These are phyloP conservation scores for Clavulina sp. DNA, from an alignment of 768 basidiomycete genomes.

Conservation along the genomic window DNA sequence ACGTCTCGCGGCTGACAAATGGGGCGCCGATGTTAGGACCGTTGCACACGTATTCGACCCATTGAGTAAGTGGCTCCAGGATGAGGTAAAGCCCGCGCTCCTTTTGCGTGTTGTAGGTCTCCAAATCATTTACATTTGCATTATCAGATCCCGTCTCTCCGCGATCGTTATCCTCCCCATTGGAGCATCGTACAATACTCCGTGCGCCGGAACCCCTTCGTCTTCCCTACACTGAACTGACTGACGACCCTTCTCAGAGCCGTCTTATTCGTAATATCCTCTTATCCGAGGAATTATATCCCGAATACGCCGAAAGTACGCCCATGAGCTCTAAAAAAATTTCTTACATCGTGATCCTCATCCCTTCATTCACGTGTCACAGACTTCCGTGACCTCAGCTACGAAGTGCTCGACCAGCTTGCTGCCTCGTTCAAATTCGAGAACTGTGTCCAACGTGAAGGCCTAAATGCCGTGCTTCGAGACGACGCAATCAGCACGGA, in stretches of 20 bases:
- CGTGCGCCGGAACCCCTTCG: constrained; percentile 12
- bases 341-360: constrained; percentile 17
- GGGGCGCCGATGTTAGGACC: constrained; percentile 49
- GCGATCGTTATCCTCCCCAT: constrained; percentile 14
- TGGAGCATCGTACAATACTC: neutral
- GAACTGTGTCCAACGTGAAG: constrained; percentile 23
- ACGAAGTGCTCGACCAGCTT: constrained; percentile 45
- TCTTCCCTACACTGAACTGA: constrained; percentile 21
- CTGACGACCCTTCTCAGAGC: constrained; percentile 18
- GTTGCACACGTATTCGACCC: constrained; percentile 48
- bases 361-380: constrained; percentile 24
- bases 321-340: constrained; percentile 20
- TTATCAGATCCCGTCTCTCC: constrained; percentile 22
- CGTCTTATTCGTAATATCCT: constrained; percentile 50
- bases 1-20: constrained; percentile 55
- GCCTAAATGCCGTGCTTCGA: too few species aligned
- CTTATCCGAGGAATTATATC: constrained; percentile 49
- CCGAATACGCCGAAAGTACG: constrained; percentile 40
- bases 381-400: constrained; percentile 19
- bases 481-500: too few species aligned
- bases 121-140: constrained; percentile 19
- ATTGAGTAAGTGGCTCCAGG: constrained; percentile 30
- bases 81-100: constrained; percentile 5
- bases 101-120: neutral
- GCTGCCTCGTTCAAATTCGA: constrained; percentile 28